Evolutionary conservation across 352 stramenopile species (phyloP), one percentile per base, ranked within the genome.

Genomic region (Phytophthora citrophthora): DNA sequence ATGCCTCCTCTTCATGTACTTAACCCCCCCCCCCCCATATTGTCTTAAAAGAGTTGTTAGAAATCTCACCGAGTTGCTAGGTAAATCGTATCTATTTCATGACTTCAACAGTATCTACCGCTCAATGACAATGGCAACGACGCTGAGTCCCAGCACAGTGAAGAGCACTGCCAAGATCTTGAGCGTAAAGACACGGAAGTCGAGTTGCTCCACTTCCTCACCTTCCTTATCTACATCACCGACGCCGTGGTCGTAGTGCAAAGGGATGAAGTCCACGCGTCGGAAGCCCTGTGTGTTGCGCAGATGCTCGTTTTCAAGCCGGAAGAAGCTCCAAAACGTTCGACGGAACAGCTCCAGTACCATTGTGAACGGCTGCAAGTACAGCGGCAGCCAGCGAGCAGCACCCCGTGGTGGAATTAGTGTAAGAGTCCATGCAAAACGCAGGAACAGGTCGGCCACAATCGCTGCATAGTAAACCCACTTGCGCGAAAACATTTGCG

Each of bases 271-370:
- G 44, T 94, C 81, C 4, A 91, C 83, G 44, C 83, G 84, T 38
- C 81, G 84, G 55, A 93, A 95, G 27, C 86, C 86, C 54, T 93
- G 86, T 24, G 86, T 95, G 66, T 94, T 95, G 69, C 88, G 86
- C 49, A 94, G 51, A 46, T 94, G 86, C 70, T 95, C 88, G 47
- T 95, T 95, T 56, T 95, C 88, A 31, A 95, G 73, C 0, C 79
- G 74, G 49, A 95, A 95, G 53, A 95, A 93, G 64, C 88, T 92
- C 88, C 88, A 95, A 43, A 93, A 91, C 6, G 88, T 95, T 34
- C 88, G 84, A 12, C 88, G 84, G 40, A 95, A 91, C 16, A 93
- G 76, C 70, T 95, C 88, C 2, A 90, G 55, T 18, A 95, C 82
- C 83, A 93, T 95, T 10, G 88, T 93, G 49, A 93, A 91, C 34